A percentile compares a stretch with the other conserved stretches of the same genome.
phyloP scores from a whole-genome alignment of 495 filamentous ascomycete species.

The Lophiostoma macrostomum region DNA sequence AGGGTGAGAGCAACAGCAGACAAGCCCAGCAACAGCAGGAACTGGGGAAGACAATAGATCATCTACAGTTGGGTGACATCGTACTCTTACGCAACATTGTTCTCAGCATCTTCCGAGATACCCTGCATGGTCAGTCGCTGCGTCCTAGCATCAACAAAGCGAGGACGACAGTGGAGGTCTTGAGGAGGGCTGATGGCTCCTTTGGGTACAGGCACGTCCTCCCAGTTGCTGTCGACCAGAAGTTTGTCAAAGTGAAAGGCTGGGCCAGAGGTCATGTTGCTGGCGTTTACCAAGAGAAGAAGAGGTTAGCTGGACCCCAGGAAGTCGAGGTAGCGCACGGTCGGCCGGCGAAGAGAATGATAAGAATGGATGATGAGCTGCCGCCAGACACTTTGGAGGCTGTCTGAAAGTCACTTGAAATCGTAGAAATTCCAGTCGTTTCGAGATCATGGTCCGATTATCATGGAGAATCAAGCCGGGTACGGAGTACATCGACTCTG shows the following conservation, averaged over 20 bases:
- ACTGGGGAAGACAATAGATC: constrained; percentile 46
- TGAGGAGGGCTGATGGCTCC: constrained; percentile 50
- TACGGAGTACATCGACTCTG: no score
- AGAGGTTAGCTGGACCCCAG: neutral
- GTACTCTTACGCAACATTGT: constrained; percentile 73
- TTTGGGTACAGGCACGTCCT: neutral
- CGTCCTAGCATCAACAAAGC: constrained; percentile 58
- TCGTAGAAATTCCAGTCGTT: no score
- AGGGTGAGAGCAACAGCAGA: neutral
- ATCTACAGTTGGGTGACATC: constrained; percentile 66
- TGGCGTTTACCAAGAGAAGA: no score
- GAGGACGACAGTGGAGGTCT: constrained; percentile 67
- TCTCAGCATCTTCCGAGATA: constrained; percentile 65
- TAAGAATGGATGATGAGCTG: neutral
- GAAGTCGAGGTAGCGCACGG: no score
- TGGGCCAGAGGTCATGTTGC: constrained; percentile 77
- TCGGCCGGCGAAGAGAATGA: constrained; percentile 36
- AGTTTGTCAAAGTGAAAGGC: constrained; percentile 63
- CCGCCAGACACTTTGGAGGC: constrained; percentile 26
- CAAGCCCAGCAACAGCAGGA: constrained; percentile 30
- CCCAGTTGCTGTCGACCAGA: constrained; percentile 41
- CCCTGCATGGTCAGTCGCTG: constrained; percentile 65
- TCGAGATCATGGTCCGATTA: no score
- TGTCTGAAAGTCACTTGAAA: no score
- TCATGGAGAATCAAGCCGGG: no score